Base-by-base conservation (phyloP, 345 rosid species). In the Mallotus nudiflorus region DNA sequence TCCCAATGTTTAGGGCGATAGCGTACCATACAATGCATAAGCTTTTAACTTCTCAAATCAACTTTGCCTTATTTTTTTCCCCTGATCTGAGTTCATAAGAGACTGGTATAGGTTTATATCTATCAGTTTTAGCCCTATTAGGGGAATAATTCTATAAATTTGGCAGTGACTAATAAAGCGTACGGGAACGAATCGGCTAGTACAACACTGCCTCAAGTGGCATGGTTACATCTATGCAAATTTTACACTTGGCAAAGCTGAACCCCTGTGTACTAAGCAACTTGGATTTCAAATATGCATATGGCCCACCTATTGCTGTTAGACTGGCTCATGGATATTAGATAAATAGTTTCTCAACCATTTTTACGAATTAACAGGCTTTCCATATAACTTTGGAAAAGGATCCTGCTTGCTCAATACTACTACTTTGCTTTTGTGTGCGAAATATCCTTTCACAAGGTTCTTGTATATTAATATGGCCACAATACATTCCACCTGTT, bases 381-480 rank as follows among this genome's bases (percentile, higher is more conserved):
- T 92, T 25, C 97, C 97, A 33, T 85, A 86, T 62, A 84, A 77
- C 76, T 84, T 90, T 46, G 97, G 97, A 77, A 95, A 95, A 68
- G 97, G 97, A 75, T 90, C 97, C 77, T 95, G 97, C 85, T 95
- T 90, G 87, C 99, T 95, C 84, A 95, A 77, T 29, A 90, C 99
- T 39, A 90, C 92, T 62, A 95, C 97, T 78, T 92, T 90, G 80
- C 97, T 95, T 80, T 95, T 95, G 85, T 92, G 97, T 4, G 97
- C 96, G 48, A 90, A 92, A 81, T 90, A 92, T 5, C 99, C 97
- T 72, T 90, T 95, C 70, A 87, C 77, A 9, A 90, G 93, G 80
- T 92, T 92, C 81, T 90, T 95, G 92, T 89, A 76, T 70, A 95
- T 92, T 69, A 90, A 68, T 27, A 90, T 92, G 71, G 96, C 85